Conservation (phyloP, 345 rosid species). For the Hirschfeldia incana region DNA sequence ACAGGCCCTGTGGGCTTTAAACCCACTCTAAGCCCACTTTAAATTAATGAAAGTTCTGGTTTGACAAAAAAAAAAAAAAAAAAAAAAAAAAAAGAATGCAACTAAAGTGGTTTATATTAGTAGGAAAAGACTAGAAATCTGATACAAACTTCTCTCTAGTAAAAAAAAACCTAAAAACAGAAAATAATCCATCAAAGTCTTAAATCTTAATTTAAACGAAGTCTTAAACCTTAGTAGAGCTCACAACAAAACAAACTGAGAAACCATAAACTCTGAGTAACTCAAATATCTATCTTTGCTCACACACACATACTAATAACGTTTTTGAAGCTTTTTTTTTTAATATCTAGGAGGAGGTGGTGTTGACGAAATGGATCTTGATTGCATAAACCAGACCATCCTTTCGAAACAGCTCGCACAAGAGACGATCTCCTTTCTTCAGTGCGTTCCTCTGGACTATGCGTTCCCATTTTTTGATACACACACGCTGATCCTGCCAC, state of each 20-base stretch:
- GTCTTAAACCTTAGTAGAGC: background rate
- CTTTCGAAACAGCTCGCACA: background rate
- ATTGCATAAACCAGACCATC: background rate
- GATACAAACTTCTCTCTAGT: background rate
- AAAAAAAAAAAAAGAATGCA: no score
- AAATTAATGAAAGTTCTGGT: no score
- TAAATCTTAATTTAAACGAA: background rate
- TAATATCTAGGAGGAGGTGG: background rate
- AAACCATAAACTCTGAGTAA: background rate
- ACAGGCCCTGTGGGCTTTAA: no score
- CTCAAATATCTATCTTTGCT: background rate
- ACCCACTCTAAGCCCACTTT: no score
- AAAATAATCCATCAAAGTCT: background rate
- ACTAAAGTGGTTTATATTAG: no score
- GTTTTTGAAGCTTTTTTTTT: background rate
- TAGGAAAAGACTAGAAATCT: no score
- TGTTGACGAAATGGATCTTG: background rate
- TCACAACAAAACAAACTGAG: background rate
- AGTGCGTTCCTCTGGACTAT: background rate
- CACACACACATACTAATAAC: background rate
- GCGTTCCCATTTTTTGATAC: background rate
- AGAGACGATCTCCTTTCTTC: background rate
- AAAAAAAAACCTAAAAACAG: background rate
- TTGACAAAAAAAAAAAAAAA: no score
- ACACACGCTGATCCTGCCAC: conserved; percentile 5